Evolutionary conservation across 2,329 filamentous ascomycete species (phyloP).

Genomic region (Fusarium mundagurra): DNA sequence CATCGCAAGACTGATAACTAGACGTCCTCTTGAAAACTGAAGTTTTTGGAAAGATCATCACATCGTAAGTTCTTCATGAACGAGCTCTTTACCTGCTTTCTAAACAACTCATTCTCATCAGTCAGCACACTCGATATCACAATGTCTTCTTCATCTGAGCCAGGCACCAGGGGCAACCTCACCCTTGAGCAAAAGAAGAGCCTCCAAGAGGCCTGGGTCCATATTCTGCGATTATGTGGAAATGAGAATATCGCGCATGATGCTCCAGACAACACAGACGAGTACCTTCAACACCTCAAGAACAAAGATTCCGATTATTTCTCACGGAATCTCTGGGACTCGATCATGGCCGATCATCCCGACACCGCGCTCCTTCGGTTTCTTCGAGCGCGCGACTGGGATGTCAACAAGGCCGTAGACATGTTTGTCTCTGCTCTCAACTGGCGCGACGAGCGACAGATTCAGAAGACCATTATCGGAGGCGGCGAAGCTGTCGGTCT

Average conservation of each 20-base stretch:
- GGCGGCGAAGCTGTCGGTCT: slow-evolving; percentile 48
- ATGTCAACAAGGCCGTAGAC: slow-evolving; percentile 51
- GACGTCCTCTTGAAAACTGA: background rate
- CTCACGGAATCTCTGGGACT: slow-evolving; percentile 20
- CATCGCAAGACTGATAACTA: slow-evolving; percentile 3
- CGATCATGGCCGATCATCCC: slow-evolving; percentile 46
- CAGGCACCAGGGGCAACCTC: slow-evolving; percentile 30
- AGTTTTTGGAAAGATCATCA: background rate
- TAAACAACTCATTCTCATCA: background rate
- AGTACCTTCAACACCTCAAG: slow-evolving; percentile 4
- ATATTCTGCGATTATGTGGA: slow-evolving; percentile 28
- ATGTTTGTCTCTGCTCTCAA: slow-evolving; percentile 52
- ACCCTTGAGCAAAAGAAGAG: slow-evolving; percentile 24
- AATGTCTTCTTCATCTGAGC: slow-evolving; percentile 22
- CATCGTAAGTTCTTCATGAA: background rate
- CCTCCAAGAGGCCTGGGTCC: slow-evolving; percentile 32
- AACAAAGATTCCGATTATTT: slow-evolving; percentile 25
- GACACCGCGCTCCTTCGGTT: slow-evolving; percentile 53
- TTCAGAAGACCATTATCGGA: slow-evolving; percentile 47
- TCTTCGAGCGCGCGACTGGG: slow-evolving; percentile 53
- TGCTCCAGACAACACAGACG: background rate
- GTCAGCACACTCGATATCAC: slow-evolving; percentile 12
- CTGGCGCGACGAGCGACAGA: slow-evolving; percentile 49
- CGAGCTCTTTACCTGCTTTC: background rate
- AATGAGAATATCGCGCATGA: background rate